These are phyloP conservation scores for Penicillium frequentans DNA, from an alignment of 2,329 filamentous ascomycete genomes.

Conservation along the genomic window DNA sequence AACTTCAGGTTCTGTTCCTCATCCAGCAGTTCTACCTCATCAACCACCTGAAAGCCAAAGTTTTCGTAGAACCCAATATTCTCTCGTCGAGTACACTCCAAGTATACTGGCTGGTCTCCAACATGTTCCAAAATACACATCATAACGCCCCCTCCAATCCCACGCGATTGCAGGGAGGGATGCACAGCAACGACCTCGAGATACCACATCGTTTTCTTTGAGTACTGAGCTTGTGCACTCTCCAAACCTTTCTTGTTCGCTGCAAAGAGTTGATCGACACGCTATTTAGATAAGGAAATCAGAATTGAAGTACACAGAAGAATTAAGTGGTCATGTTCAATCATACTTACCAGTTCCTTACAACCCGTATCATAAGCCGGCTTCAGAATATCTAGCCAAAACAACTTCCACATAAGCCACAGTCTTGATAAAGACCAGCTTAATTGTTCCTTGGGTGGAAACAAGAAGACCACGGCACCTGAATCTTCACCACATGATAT, in stretches of 20 bases:
- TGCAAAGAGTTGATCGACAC: slow-evolving; percentile 5
- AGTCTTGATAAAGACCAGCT: slow-evolving; percentile 14
- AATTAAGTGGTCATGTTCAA: background rate
- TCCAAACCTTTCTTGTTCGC: background rate
- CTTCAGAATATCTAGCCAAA: slow-evolving; percentile 11
- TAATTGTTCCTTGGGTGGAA: slow-evolving; percentile 14
- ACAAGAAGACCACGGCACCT: slow-evolving; percentile 21
- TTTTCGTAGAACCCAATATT: slow-evolving; percentile 25
- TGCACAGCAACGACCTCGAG: slow-evolving; percentile 28
- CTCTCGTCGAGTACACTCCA: slow-evolving; percentile 22
- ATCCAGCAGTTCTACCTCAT: slow-evolving; percentile 21
- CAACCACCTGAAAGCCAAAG: slow-evolving; percentile 22
- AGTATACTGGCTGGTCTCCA: slow-evolving; percentile 12
- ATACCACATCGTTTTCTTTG: slow-evolving; percentile 24
- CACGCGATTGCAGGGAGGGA: slow-evolving; percentile 24
- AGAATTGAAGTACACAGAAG: background rate
- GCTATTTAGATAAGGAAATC: background rate
- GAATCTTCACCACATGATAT: slow-evolving; percentile 6
- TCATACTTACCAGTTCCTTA: slow-evolving; percentile 6
- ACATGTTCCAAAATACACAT: slow-evolving; percentile 14
- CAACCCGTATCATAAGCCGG: slow-evolving; percentile 13
- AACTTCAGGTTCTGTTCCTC: slow-evolving; percentile 13
- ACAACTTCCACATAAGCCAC: slow-evolving; percentile 15
- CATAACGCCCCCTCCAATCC: slow-evolving; percentile 20
- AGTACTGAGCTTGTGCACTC: background rate